Base-by-base conservation (phyloP, 2,329 filamentous ascomycete species). In the Pseudogymnoascus pannorum region DNA sequence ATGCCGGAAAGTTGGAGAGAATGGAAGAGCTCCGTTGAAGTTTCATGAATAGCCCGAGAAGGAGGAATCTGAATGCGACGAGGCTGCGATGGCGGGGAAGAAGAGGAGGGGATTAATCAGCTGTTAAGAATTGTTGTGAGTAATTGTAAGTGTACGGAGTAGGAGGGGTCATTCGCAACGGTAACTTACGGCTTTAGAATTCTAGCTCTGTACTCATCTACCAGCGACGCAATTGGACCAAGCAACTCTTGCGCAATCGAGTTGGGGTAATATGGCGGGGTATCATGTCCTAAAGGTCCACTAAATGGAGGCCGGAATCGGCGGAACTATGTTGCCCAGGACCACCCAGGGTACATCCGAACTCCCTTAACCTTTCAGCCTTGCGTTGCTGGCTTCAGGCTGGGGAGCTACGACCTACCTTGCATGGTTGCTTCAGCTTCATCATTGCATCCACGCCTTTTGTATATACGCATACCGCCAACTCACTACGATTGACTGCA, bases 201-300 rank as follows among this genome's bases (percentile, higher is more conserved):
- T 51, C 44, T 51, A 18, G 24, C 24, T 51, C 44, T 29, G 44
- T 29, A 29, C 22, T 29, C 44, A 29, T 51, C 44, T 51, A 29
- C 44, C 14, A 51, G 16, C n/a, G 11, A 51, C 7, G 14, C 22
- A 51, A 51, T 51, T 51, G 42, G 42, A 26, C 42, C 22, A 29
- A 16, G 4, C n/a, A 29, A 22, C 42, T 51, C 22, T 51, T 51
- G 42, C 42, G 42, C 42, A 16, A 51, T 51, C 42, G 42, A 51
- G 44, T 51, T 51, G 44, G 44, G 44, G 44, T 51, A 51, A 51
- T n/a, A 51, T 51, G 24, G 44, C 44, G 44, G 44, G 44, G 44
- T 51, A 51, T 51, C 14, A 51, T 51, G 44, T 51, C n/a, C 44
- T 29, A 22, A 31, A 29, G 44, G 44, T 44, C 44, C 44, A 51